Conservation (phyloP, 1,139 yeast species). For the Lodderomyces beijingensis region DNA sequence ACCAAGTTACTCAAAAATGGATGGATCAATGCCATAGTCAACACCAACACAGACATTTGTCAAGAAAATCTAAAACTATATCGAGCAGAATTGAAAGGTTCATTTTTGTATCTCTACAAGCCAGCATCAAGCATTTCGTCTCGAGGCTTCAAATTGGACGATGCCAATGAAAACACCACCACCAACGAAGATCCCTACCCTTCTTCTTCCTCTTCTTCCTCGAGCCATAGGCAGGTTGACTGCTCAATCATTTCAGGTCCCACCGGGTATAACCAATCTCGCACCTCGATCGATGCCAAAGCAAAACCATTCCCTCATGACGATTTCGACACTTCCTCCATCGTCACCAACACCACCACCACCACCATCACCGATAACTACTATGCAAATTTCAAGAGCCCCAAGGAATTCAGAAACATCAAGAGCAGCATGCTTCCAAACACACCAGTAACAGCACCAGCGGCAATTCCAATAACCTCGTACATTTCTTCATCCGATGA, state of each 20-base stretch:
- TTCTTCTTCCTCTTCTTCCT: not conserved
- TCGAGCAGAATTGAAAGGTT: slow-evolving; percentile 64
- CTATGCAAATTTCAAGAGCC: not conserved
- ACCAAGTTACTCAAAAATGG: slow-evolving; percentile 27
- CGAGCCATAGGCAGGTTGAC: not conserved
- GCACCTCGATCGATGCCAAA: no score
- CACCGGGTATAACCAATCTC: no score
- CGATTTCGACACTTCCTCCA: not conserved
- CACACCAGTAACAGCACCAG: slow-evolving; percentile 5
- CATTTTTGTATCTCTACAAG: slow-evolving; percentile 53
- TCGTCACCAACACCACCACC: not conserved
- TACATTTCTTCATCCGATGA: slow-evolving; percentile 13
- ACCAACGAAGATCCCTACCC: not conserved
- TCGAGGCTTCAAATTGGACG: slow-evolving; percentile 34
- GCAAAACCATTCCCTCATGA: not conserved
- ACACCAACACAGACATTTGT: slow-evolving; percentile 28
- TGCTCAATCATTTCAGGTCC: not conserved
- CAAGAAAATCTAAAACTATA: slow-evolving; percentile 42
- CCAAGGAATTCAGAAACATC: not conserved
- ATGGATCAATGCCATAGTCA: slow-evolving; percentile 42
- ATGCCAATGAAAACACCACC: not conserved
- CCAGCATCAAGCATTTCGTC: slow-evolving; percentile 47
- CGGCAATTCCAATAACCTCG: slow-evolving; percentile 15
- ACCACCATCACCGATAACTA: not conserved
- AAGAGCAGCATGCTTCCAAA: slow-evolving; percentile 2